These are phyloP conservation scores for Dothistroma pini DNA, from an alignment of 2,329 filamentous ascomycete genomes.

Conservation along the genomic window DNA sequence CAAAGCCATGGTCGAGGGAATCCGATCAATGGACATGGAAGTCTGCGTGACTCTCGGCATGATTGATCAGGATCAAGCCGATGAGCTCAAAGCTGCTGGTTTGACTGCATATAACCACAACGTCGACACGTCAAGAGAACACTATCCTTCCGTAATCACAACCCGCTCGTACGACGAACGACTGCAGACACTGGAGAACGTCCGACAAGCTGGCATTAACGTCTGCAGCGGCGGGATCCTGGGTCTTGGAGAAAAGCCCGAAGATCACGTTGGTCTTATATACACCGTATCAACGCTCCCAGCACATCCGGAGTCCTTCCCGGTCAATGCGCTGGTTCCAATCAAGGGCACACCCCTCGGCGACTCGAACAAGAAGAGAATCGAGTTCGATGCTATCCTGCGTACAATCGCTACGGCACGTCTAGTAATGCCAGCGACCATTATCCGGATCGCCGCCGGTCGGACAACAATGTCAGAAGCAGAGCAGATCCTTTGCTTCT, in stretches of 20 bases:
- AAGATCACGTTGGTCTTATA: conserved; percentile 77
- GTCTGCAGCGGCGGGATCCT: conserved; percentile 89
- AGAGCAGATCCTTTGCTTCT: conserved; percentile 84
- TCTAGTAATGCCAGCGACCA: conserved; percentile 77
- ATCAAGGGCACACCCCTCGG: conserved; percentile 87
- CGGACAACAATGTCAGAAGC: conserved; percentile 81
- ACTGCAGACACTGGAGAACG: conserved; percentile 71
- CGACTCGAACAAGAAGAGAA: conserved; percentile 55
- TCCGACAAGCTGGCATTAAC: conserved; percentile 80
- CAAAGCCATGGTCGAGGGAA: conserved; percentile 78
- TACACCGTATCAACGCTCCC: conserved; percentile 79
- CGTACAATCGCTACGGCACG: conserved; percentile 81
- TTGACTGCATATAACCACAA: conserved; percentile 95
- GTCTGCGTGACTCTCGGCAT: conserved; percentile 91
- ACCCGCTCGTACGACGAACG: conserved; percentile 86
- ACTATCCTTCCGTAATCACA: conserved; percentile 81
- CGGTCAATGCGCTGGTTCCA: conserved; percentile 84
- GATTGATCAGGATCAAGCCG: conserved; percentile 74
- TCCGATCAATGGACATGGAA: conserved; percentile 80
- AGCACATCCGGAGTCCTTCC: conserved; percentile 82
- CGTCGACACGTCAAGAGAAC: conserved; percentile 83
- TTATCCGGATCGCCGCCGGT: conserved; percentile 82
- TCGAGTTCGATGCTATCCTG: conserved; percentile 74
- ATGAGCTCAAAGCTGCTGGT: conserved; percentile 76
- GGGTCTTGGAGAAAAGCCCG: conserved; percentile 73